These are phyloP conservation scores for Candida ipomoeae DNA, from an alignment of 805 yeast genomes.

Conservation along the genomic window DNA sequence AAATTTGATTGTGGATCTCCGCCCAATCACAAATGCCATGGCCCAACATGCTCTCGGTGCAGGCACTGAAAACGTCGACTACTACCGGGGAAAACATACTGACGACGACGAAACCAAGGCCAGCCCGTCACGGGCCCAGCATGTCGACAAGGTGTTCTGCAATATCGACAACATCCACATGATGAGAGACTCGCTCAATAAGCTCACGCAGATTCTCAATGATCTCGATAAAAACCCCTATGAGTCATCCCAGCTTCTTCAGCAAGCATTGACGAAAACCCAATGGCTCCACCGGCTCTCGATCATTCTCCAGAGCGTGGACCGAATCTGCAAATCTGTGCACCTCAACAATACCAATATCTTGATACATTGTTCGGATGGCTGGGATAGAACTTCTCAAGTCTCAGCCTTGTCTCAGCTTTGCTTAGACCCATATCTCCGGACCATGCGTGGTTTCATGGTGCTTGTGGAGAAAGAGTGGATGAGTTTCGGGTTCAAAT, in stretches of 20 bases:
- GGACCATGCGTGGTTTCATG: conserved; percentile 87
- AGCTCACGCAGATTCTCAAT: conserved; percentile 56
- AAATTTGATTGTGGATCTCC: conserved; percentile 79
- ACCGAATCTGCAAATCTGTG: conserved; percentile 73
- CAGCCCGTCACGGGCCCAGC: conserved; percentile 17
- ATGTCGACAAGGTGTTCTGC: conserved; percentile 67
- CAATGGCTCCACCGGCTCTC: conserved; percentile 77
- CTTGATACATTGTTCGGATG: conserved; percentile 92
- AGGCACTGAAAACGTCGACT: conserved; percentile 92
- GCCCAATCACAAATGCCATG: conserved; percentile 92
- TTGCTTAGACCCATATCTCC: conserved; percentile 83
- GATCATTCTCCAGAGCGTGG: conserved; percentile 68
- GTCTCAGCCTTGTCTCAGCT: conserved; percentile 77
- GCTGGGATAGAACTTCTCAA: conserved; percentile 97
- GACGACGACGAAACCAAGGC: conserved; percentile 6
- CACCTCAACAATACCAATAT: conserved; percentile 80
- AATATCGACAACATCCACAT: conserved; percentile 96
- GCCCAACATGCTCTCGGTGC: conserved; percentile 97
- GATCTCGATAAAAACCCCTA: conserved; percentile 61
- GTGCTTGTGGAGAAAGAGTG: conserved; percentile 88
- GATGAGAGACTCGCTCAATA: conserved; percentile 77
- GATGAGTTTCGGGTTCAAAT: conserved; percentile 91
- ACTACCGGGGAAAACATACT: conserved; percentile 50
- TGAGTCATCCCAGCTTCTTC: conserved; percentile 25
- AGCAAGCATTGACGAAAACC: conserved; percentile 55